phyloP scores from a whole-genome alignment of 2,329 filamentous ascomycete species.

The Alternaria sp. region DNA sequence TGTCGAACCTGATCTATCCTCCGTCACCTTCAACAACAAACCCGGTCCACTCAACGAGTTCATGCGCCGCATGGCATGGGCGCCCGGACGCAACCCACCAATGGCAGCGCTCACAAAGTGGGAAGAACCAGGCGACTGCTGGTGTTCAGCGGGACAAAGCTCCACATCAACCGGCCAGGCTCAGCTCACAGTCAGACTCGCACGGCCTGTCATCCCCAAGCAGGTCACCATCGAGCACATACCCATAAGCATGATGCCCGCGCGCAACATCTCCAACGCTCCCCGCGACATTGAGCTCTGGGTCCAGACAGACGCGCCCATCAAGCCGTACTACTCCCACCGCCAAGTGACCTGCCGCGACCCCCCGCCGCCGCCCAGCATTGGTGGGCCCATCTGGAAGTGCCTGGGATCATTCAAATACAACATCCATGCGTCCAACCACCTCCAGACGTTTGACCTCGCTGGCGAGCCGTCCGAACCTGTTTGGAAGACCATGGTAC shows the following conservation, averaged over 20 bases:
- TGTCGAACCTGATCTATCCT: slow-evolving; percentile 68
- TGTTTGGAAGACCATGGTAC: slow-evolving; percentile 50
- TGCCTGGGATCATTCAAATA: slow-evolving; percentile 55
- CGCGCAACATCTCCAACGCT: slow-evolving; percentile 51
- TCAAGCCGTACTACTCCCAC: slow-evolving; percentile 30
- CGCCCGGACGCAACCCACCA: slow-evolving; percentile 51
- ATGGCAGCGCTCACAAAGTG: slow-evolving; percentile 71
- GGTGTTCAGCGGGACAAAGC: slow-evolving; percentile 70
- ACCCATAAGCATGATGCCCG: slow-evolving; percentile 49
- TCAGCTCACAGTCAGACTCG: slow-evolving; percentile 67
- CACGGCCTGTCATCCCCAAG: slow-evolving; percentile 49
- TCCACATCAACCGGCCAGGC: slow-evolving; percentile 63
- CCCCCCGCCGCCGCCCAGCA: slow-evolving; percentile 23
- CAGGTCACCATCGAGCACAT: slow-evolving; percentile 59
- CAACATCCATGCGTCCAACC: slow-evolving; percentile 53
- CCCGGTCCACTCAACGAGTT: slow-evolving; percentile 17
- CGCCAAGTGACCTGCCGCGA: slow-evolving; percentile 25
- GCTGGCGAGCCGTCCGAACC: slow-evolving; percentile 39
- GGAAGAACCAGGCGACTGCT: slow-evolving; percentile 85
- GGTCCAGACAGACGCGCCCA: slow-evolving; percentile 48
- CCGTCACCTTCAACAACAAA: slow-evolving; percentile 55
- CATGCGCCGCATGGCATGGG: slow-evolving; percentile 26
- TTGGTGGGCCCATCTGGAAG: slow-evolving; percentile 38
- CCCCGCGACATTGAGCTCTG: slow-evolving; percentile 58
- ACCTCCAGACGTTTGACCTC: slow-evolving; percentile 55